Percentiles rank a stretch among this genome's conserved stretches.
These are phyloP conservation scores for Mychonastes homosphaera DNA, from an alignment of 139 green algal species.

Conservation along the genomic window DNA sequence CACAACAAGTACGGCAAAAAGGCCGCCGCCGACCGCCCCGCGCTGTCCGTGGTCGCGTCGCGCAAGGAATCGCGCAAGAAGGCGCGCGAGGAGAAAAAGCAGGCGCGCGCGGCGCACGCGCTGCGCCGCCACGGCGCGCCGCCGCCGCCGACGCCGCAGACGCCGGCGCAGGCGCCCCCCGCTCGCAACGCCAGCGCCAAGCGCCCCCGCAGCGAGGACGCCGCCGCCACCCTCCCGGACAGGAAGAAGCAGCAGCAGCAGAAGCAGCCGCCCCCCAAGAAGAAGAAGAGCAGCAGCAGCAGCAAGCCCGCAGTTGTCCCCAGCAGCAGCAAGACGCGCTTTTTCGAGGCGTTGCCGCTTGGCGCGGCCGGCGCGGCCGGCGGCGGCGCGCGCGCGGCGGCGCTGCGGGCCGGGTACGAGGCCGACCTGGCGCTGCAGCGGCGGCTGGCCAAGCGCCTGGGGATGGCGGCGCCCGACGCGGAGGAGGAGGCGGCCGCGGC, in stretches of 20 bases:
- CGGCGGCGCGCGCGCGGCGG: neutral
- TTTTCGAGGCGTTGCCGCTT: conserved; percentile 9
- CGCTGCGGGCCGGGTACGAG: conserved; percentile 4
- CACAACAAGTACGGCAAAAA: no score
- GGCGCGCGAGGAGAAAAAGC: conserved; percentile 14
- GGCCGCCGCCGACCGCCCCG: no score
- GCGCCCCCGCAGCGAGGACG: neutral
- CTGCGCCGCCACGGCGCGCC: no score
- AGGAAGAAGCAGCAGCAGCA: conserved; percentile 13
- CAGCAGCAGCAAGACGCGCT: conserved; percentile 17
- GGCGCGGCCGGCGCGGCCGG: conserved; percentile 6
- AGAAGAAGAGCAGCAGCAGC: no score
- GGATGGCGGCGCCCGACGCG: no score
- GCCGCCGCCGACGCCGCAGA: no score
- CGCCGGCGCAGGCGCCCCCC: neutral
- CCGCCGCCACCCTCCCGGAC: neutral
- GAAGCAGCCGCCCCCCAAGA: neutral
- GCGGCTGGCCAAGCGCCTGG: no score
- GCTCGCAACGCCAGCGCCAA: neutral
- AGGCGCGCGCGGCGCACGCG: no score
- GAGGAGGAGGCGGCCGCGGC: no score
- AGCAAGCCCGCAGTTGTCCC: neutral
- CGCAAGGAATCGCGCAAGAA: conserved; percentile 7
- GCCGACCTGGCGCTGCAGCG: neutral
- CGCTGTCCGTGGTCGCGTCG: no score